Percentiles rank a stretch among this genome's conserved stretches.
phyloP scores from a whole-genome alignment of 495 filamentous ascomycete genomes.

The Usnea hakonensis region DNA sequence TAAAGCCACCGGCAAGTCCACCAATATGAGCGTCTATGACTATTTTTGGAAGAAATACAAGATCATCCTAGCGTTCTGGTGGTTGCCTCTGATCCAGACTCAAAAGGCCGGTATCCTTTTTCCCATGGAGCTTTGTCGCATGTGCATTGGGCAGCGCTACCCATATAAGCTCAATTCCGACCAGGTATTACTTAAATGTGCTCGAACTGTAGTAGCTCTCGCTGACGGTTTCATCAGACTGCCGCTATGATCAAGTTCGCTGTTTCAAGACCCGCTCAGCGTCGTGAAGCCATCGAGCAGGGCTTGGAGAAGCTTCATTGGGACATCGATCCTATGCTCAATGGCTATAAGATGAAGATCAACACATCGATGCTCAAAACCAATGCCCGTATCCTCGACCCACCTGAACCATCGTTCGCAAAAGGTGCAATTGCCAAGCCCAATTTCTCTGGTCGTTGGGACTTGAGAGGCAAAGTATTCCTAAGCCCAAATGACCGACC shows the following conservation, averaged over 20 bases:
- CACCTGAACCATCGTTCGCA: slow-evolving; percentile 61
- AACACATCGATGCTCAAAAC: slow-evolving; percentile 51
- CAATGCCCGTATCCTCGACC: slow-evolving; percentile 61
- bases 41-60: slow-evolving; percentile 67
- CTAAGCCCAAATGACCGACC: slow-evolving; percentile 45
- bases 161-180: slow-evolving; percentile 64
- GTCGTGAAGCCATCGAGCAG: slow-evolving; percentile 53
- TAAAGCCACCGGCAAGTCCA: slow-evolving; percentile 35
- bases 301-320: slow-evolving; percentile 62
- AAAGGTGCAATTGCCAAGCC: slow-evolving; percentile 45
- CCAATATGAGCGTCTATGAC: slow-evolving; percentile 46
- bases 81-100: slow-evolving; percentile 66
- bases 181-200: slow-evolving; percentile 28
- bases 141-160: slow-evolving; percentile 65
- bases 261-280: slow-evolving; percentile 53
- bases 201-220: background rate
- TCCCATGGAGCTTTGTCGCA: slow-evolving; percentile 67
- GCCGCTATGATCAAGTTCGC: slow-evolving; percentile 83
- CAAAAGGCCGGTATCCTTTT: slow-evolving; percentile 55
- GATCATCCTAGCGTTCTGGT: slow-evolving; percentile 41
- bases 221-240: slow-evolving; percentile 39
- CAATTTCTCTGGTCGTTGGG: slow-evolving; percentile 65
- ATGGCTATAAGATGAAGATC: slow-evolving; percentile 61
- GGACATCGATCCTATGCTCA: slow-evolving; percentile 56
- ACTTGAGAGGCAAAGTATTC: slow-evolving; percentile 74